Evolutionary conservation across 1,284 basidiomycete species (phyloP), one percentile per base, ranked within the genome.

Genomic region (Boletus smithii): DNA sequence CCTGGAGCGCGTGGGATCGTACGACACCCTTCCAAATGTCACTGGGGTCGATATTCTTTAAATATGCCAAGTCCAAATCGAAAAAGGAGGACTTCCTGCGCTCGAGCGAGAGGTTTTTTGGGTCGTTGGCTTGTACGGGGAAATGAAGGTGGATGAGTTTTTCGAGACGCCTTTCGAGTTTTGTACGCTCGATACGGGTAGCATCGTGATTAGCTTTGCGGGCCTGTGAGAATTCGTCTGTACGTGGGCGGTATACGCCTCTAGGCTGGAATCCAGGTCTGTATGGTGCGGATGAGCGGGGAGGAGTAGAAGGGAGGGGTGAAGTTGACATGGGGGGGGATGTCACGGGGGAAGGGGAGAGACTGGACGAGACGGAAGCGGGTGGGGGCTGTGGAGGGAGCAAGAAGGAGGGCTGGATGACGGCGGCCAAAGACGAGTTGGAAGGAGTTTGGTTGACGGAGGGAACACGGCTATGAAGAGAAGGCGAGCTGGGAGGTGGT

Each of bases 81-180:
- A 88, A 87, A 44, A 89, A 73, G 1, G 81, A 83, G 2, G 85
- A 86, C 43, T 83, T 71, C 46, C 73, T 69, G 38, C 52, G 65
- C 35, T 47, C 61, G 8, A 44, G 56, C 3, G 51, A 43, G 34
- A 17, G 42, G 44, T 53, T 59, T 17, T 46, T 59, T 27, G 44
- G 43, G 36, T 52, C 59, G 53, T 22, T 47, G 5, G 41, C 14
- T 23, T 58, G 54, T 5, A 58, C 26, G 39, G 88, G 81, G 59
- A 95, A 95, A 67, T 95, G 91, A 7, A 95, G 70, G 42, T 79
- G 75, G 44, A 94, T 85, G 33, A 94, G 75, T 72, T 95, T 95
- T 61, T 92, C 91, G 48, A 94, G 75, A 29, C 91, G 75, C 43
- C 91, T 73, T 54, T 88, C 86, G 7, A 94, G 69, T 52, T 93